phyloP scores from a whole-genome alignment of 139 green algal genomes.

The Tetraselmis striata region DNA sequence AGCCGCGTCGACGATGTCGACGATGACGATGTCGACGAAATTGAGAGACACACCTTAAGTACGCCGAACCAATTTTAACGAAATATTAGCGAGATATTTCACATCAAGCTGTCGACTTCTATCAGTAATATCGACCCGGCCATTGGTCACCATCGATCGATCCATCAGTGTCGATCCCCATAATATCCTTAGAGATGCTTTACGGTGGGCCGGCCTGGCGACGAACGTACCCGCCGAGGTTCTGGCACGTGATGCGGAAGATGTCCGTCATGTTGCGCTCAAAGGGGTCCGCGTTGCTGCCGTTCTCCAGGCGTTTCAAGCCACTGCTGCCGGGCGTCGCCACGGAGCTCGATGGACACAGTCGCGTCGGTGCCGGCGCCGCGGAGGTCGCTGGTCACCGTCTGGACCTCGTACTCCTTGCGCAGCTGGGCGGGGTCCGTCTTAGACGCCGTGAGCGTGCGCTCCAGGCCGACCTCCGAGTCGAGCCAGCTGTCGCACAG shows the following conservation, averaged over 20 bases:
- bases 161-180: too few species aligned
- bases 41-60: too few species aligned
- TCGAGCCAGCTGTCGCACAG: not conserved
- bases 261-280: constrained; percentile 13
- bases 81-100: too few species aligned
- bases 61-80: too few species aligned
- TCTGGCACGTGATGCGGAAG: not conserved
- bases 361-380: constrained; percentile 52
- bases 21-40: too few species aligned
- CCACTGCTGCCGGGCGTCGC: constrained; percentile 17
- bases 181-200: too few species aligned
- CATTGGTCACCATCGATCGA: too few species aligned
- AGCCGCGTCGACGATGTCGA: too few species aligned
- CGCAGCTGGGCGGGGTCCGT: not conserved
- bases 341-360: constrained; percentile 49
- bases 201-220: too few species aligned
- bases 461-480: not conserved
- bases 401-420: not conserved
- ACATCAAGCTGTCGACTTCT: too few species aligned
- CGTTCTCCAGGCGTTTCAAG: not conserved
- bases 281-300: constrained; percentile 22
- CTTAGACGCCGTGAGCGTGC: not conserved
- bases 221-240: not conserved
- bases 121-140: too few species aligned
- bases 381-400: constrained; percentile 25